phyloP scores from a whole-genome alignment of 164 flowering plant genomes.

The Aristolochia contorta region DNA sequence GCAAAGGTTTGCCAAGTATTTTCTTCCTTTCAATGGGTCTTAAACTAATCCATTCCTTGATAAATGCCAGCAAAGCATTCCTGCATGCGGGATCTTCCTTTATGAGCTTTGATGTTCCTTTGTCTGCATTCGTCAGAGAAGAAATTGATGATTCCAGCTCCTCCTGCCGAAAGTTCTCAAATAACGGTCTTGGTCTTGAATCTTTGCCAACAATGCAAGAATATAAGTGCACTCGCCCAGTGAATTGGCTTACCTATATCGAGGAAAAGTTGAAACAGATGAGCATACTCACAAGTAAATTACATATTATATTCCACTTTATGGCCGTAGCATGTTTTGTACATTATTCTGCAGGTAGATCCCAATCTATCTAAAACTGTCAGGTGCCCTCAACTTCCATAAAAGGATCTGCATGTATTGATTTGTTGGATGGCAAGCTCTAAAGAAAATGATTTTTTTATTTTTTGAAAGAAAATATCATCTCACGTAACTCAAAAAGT shows the following conservation, averaged over 20 bases:
- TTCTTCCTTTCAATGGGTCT: conserved; percentile 59
- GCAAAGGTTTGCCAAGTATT: conserved; percentile 71
- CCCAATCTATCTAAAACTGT: too few relatives aligned
- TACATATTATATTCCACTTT: too few relatives aligned
- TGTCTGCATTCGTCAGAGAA: conserved; percentile 12
- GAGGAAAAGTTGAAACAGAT: not conserved
- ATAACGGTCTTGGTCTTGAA: conserved; percentile 64
- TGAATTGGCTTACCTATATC: conserved; percentile 75
- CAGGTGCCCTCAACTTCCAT: too few relatives aligned
- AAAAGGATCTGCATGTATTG: too few relatives aligned
- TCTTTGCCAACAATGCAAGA: conserved; percentile 56
- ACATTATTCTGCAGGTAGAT: too few relatives aligned
- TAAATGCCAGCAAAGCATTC: conserved; percentile 36
- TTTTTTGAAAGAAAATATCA: too few relatives aligned
- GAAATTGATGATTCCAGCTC: conserved; percentile 40
- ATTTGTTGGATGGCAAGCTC: too few relatives aligned
- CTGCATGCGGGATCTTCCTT: conserved; percentile 32
- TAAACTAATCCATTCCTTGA: conserved; percentile 62
- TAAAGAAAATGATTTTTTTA: too few relatives aligned
- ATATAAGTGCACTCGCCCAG: conserved; percentile 82
- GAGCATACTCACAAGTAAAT: not conserved
- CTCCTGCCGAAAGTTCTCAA: conserved; percentile 66
- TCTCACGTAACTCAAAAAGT: too few relatives aligned
- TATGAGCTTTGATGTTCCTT: conserved; percentile 16
- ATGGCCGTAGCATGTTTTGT: too few relatives aligned